Evolutionary conservation across 345 rosid genomes (phyloP), one percentile per base, ranked within the genome.

Genomic region (Eucalyptus erythrocorys): DNA sequence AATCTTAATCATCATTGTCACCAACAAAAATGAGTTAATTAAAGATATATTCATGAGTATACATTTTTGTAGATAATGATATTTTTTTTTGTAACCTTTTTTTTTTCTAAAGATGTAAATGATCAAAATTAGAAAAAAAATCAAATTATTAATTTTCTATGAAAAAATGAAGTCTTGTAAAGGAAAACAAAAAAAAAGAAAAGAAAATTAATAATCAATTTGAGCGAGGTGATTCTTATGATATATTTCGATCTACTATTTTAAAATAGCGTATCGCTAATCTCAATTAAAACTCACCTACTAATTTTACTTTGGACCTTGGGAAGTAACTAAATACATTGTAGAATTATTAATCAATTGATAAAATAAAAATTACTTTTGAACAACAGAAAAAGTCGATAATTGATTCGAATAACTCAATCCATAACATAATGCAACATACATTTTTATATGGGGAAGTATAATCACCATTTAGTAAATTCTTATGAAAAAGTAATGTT

Each of bases 261-360:
- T 6, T 37, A 19, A 1, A 1, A 24, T 76, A 40, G 13, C 1
- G 0, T 21, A 8, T 12, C 5, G 11, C 27, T 21, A 40, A 40
- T 40, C 30, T 76, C 47, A 40, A 76, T 40, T 37, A 22, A 21
- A 76, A 40, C 15, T 22, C 30, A 76, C 3, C 5, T 22, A 10
- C 30, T 76, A 40, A 76, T 21, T 76, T 40, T 40, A 40, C 13
- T 21, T 76, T 76, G 84, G 30, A 40, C 82, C 8, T 21, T 37
- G 27, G 8, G 26, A 37, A 40, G 47, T 76, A 40, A 76, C 84
- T 21, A 40, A 21, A 40, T 40, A 3, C 84, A 10, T 2, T 6
- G 26, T 37, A 37, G 6, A 76, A 76, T 22, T 22, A 76, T 76
- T 40, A 40, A 76, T 21, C 30, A 40, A 64, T 7, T 5, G 27